These are phyloP conservation scores for Irpex sp. DNA, from an alignment of 1,284 basidiomycete genomes.

Conservation along the genomic window DNA sequence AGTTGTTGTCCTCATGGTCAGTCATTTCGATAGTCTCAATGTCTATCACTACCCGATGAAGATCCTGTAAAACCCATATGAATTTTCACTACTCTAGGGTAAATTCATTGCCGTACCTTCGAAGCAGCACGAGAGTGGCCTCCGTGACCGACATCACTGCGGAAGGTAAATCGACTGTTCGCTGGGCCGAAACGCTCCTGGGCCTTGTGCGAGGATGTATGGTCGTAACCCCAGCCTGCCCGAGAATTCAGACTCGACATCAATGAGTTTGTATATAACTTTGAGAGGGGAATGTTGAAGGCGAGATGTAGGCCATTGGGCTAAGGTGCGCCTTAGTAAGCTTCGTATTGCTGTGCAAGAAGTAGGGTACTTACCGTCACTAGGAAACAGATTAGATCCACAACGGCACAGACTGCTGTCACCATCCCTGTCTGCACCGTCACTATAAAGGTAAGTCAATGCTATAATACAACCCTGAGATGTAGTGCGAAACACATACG, in stretches of 20 bases:
- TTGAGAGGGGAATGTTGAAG: conserved; percentile 28
- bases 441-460: conserved; percentile 15
- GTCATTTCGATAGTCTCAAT: not conserved
- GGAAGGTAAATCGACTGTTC: not conserved
- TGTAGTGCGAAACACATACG: conserved; percentile 24
- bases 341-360: not conserved
- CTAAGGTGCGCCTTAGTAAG: conserved; percentile 4
- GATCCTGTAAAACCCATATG: not conserved
- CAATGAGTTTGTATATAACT: conserved; percentile 29
- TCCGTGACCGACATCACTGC: not conserved
- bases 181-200: not conserved
- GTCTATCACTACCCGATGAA: not conserved
- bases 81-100: not conserved
- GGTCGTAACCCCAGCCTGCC: conserved; percentile 22
- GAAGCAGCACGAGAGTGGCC: not conserved
- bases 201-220: not conserved
- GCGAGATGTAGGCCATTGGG: not conserved
- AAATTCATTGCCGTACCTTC: not conserved
- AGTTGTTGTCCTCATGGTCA: not conserved
- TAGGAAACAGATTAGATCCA: conserved; percentile 28
- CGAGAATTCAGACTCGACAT: conserved; percentile 31
- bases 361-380: conserved; percentile 15
- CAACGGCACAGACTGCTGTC: conserved; percentile 28
- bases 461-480: not conserved
- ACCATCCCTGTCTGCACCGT: conserved; percentile 32